phyloP scores from a whole-genome alignment of 2,329 filamentous ascomycete genomes.

The Monosporascus sp. region DNA sequence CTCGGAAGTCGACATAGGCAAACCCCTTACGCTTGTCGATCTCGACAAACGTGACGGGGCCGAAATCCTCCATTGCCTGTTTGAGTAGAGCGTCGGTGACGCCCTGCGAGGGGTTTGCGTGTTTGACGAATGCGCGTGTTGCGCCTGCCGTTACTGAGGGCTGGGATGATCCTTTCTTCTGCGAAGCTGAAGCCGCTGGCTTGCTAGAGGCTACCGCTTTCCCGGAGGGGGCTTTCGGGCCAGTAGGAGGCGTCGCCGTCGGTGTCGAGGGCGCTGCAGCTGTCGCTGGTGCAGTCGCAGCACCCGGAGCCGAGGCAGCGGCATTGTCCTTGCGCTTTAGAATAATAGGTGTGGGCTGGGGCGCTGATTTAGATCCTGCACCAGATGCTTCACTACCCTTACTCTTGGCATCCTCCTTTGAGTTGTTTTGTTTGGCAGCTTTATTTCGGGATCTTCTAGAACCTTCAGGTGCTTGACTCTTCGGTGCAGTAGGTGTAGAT shows the following conservation, averaged over 20 bases:
- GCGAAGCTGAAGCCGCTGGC: slow-evolving; percentile 10
- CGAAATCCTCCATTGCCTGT: slow-evolving; percentile 68
- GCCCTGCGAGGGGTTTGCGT: slow-evolving; percentile 83
- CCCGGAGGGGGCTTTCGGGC: slow-evolving; percentile 19
- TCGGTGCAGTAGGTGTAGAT: slow-evolving; percentile 23
- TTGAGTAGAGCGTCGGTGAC: slow-evolving; percentile 78
- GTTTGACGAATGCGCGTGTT: slow-evolving; percentile 71
- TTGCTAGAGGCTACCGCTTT: slow-evolving; percentile 17
- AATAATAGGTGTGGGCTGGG: slow-evolving; percentile 23
- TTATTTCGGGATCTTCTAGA: slow-evolving; percentile 28
- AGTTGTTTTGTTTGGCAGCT: slow-evolving; percentile 22
- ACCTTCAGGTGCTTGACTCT: slow-evolving; percentile 27
- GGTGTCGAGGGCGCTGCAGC: slow-evolving; percentile 21
- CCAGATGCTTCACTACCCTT: slow-evolving; percentile 14
- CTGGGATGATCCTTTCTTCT: slow-evolving; percentile 27
- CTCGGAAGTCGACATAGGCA: slow-evolving; percentile 84
- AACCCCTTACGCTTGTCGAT: slow-evolving; percentile 95
- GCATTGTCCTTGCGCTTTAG: slow-evolving; percentile 22
- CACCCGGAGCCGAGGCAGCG: slow-evolving; percentile 2
- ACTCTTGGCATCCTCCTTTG: slow-evolving; percentile 21
- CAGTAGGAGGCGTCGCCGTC: slow-evolving; percentile 25
- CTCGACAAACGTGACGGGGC: slow-evolving; percentile 72
- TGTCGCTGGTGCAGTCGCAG: slow-evolving; percentile 14
- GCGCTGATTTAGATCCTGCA: slow-evolving; percentile 19
- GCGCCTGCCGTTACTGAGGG: slow-evolving; percentile 37